Evolutionary conservation across 2,329 filamentous ascomycete species (phyloP), one percentile per base, ranked within the genome.

Genomic region (Colletotrichum sp.): DNA sequence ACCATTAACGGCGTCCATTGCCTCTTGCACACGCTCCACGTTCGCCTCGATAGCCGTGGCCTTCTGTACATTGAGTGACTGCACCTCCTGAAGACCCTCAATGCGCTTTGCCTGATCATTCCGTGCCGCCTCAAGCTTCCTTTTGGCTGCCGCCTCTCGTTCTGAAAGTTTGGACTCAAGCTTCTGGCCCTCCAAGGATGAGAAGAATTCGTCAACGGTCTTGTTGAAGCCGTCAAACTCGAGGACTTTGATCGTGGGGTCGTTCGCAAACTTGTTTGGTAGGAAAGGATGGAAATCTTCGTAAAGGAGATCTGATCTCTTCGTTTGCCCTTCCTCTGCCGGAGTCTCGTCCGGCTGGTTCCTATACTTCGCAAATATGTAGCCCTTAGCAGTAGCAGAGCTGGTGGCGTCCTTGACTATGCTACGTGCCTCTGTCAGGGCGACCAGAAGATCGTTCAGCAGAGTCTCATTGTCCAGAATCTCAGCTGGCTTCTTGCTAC

Each of bases 131-230:
- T 98, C 95, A 5, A 99, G 89, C 83, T 98, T 98, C 81, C 92
- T 92, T 85, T 93, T 95, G 5, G 97, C 97, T 6, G 90, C 89
- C 24, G 94, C 92, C 84, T 99, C 96, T 65, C 94, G 92, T 83
- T 99, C 96, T 6, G 92, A 92, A 6, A 99, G 86, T 69, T 93
- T 91, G 2, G 95, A 98, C 83, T 98, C 94, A 1, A 99, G 89
- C 82, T 95, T 98, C 83, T 98, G 96, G 0, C 96, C 95, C 85
- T 99, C 97, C 30, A 99, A 92, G 0, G 96, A 99, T 0, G 97
- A 99, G 84, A 98, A 99, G 87, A 98, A 99, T 79, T 98, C 95
- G 82, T 99, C 97, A 0, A 98, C 96, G 0, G 96, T 97, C 81
- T 94, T 94, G 84, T 98, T 98, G 88, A 98, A 99, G 12, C 93